Evolutionary conservation across 1,284 basidiomycete species (phyloP).

Genomic region (Blastosporella zonata): DNA sequence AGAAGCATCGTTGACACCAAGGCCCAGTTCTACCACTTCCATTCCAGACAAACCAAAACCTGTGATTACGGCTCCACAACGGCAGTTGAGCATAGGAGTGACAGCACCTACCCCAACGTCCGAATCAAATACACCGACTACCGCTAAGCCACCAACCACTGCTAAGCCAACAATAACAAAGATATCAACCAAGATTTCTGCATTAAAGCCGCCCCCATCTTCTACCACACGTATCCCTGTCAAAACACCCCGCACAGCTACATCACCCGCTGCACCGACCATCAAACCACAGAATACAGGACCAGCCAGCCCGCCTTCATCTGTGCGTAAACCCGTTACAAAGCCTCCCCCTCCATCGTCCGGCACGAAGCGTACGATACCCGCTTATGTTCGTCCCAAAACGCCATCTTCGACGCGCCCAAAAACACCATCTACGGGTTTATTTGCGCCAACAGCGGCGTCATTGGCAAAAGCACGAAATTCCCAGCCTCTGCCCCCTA

Average conservation of each 20-base stretch:
- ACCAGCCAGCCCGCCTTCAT: conserved; percentile 42
- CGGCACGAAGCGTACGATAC: conserved; percentile 39
- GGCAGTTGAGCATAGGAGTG: conserved; percentile 13
- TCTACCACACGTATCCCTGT: conserved; percentile 25
- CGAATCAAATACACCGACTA: conserved; percentile 18
- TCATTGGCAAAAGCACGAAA: conserved; percentile 66
- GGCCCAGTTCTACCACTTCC: conserved; percentile 20
- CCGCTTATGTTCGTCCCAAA: conserved; percentile 28
- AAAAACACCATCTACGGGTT: conserved; percentile 56
- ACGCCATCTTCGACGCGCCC: conserved; percentile 36
- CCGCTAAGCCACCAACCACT: conserved; percentile 21
- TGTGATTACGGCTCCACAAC: conserved; percentile 13
- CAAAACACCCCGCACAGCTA: conserved; percentile 25
- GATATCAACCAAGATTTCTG: conserved; percentile 13
- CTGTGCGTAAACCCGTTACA: conserved; percentile 32
- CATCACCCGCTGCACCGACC: conserved; percentile 29
- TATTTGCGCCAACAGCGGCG: conserved; percentile 77
- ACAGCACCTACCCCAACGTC: conserved; percentile 9
- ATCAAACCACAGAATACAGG: conserved; percentile 55
- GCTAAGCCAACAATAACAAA: conserved; percentile 20
- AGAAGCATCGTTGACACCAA: conserved; percentile 14
- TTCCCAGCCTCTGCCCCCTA: conserved; percentile 41
- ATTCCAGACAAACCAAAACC: conserved; percentile 18
- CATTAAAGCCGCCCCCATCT: conserved; percentile 26
- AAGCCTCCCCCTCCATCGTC: conserved; percentile 37